These are phyloP conservation scores for Tetrapisispora nanseiensis DNA, from an alignment of 805 yeast species.

Conservation along the genomic window DNA sequence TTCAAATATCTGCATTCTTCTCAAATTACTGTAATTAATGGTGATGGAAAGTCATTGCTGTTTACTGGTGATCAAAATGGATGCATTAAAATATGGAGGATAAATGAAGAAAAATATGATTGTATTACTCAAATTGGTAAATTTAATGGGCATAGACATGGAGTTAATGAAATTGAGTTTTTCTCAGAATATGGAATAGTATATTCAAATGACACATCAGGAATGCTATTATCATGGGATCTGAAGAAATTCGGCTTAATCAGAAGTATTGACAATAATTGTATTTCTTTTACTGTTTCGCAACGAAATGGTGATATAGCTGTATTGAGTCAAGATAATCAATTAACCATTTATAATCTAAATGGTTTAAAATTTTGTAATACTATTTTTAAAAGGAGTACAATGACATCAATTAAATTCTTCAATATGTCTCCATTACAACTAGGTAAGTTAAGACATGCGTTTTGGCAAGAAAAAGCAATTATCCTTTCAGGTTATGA, in stretches of 20 bases:
- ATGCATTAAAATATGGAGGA: slow-evolving; percentile 47
- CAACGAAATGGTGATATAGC: slow-evolving; percentile 48
- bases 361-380: slow-evolving; percentile 41
- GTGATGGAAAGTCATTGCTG: slow-evolving; percentile 20
- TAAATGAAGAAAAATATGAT: slow-evolving; percentile 2
- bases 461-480: slow-evolving; percentile 32
- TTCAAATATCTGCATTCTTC: neutral
- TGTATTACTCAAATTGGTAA: slow-evolving; percentile 29
- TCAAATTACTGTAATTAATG: slow-evolving; percentile 19
- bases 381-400: slow-evolving; percentile 14
- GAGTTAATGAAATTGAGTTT: slow-evolving; percentile 38
- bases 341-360: slow-evolving; percentile 34
- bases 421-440: slow-evolving; percentile 9
- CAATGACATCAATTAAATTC: slow-evolving; percentile 23
- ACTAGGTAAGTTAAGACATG: slow-evolving; percentile 25
- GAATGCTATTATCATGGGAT: slow-evolving; percentile 59
- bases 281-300: slow-evolving; percentile 36
- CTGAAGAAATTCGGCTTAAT: slow-evolving; percentile 42
- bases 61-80: slow-evolving; percentile 45
- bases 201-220: slow-evolving; percentile 44
- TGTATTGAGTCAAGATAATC: slow-evolving; percentile 15
- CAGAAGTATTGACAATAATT: slow-evolving; percentile 27
- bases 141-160: slow-evolving; percentile 46
- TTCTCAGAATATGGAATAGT: slow-evolving; percentile 46
- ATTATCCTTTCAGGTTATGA: slow-evolving; percentile 32